Evolutionary conservation across 2,329 filamentous ascomycete species (phyloP), one percentile per base, ranked within the genome.

Genomic region (Coniochaeta sp.): DNA sequence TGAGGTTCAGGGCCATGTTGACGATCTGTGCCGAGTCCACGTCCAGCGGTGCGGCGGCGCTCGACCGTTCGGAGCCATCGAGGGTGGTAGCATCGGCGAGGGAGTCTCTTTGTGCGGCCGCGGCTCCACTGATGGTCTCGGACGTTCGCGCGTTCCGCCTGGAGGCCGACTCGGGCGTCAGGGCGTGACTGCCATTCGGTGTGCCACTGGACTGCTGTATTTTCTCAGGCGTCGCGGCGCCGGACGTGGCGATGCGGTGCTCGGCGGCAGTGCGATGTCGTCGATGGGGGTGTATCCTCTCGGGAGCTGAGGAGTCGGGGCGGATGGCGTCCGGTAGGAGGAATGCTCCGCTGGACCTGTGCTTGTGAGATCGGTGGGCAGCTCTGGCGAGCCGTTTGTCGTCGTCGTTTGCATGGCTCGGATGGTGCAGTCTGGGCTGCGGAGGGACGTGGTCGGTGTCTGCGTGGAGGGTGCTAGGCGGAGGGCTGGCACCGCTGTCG

Each of bases 11-110:
- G 1, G 93, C 93, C 83, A 98, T 90, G 68, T 92, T 92, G 47
- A 98, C 91, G 64, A 98, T 96, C 72, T 96, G 90, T 4, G 89
- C 85, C 8, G 93, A 89, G 68, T 97, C 93, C 62, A 89, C 81
- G 67, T 91, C 86, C 22, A 89, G 71, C 5, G 72, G 62, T 4
- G 63, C 59, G n/a, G 63, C 59, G n/a, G 60, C 61, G 66, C 65
- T 65, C 16, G 70, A 64, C 54, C 64, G 63, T 34, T 60, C 65
- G 5, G 68, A 61, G 34, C 24, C 54, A 56, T 36, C 54, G 34
- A 38, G 54, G 2, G 54, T 58, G 62, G 68, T 54, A 61, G 64
- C 34, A 65, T 69, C 65, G 44, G 54, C 59, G 54, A 59, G 65
- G 60, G 68, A 70, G 63, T 67, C 67, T 44, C 62, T 63, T 26